Percentiles rank a stretch among this genome's conserved stretches.
Conservation (phyloP, 2,329 filamentous ascomycete species). For the Phoma sp. region DNA sequence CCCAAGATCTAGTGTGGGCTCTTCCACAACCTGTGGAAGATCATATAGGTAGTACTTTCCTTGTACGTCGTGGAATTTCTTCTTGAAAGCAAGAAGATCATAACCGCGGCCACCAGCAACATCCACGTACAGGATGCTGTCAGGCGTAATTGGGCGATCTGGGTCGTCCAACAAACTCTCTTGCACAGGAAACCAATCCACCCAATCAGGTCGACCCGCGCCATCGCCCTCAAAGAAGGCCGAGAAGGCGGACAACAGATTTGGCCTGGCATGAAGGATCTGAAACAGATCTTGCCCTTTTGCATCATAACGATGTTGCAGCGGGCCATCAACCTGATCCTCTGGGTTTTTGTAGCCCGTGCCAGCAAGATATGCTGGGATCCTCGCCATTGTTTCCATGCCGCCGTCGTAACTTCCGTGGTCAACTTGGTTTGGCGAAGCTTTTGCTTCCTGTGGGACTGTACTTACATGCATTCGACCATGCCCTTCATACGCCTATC, state of each 20-base stretch:
- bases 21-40: background rate
- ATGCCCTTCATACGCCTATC: conserved; percentile 3
- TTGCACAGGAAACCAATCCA: conserved; percentile 6
- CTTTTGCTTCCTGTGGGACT: background rate
- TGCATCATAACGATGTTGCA: conserved; percentile 22
- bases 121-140: conserved; percentile 13
- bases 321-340: conserved; percentile 27
- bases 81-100: conserved; percentile 11
- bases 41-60: background rate
- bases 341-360: conserved; percentile 28
- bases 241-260: background rate
- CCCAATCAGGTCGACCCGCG: conserved; percentile 1
- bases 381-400: conserved; percentile 9
- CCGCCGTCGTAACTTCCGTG: conserved; percentile 1
- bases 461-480: conserved; percentile 6
- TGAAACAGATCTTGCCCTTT: background rate
- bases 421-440: background rate
- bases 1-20: conserved; percentile 3
- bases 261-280: background rate
- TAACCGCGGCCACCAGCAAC: conserved; percentile 17
- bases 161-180: conserved; percentile 3
- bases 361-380: conserved; percentile 28
- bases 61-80: background rate
- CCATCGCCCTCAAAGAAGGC: conserved; percentile 9
- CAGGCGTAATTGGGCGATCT: background rate